These are phyloP conservation scores for Fonsecaea pedrosoi DNA, from an alignment of 2,329 filamentous ascomycete species.

Conservation along the genomic window DNA sequence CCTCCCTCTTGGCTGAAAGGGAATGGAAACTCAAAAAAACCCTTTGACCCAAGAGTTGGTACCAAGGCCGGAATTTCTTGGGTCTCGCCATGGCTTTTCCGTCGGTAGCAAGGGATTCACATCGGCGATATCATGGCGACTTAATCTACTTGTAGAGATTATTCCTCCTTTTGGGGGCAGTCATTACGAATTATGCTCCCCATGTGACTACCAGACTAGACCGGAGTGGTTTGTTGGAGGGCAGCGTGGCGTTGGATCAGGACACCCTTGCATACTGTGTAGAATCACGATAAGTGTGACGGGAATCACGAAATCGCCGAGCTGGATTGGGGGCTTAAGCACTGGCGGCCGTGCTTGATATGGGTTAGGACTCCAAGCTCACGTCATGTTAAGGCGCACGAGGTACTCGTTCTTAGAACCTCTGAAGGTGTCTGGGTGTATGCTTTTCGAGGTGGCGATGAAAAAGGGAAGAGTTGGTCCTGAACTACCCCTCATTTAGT, in stretches of 20 bases:
- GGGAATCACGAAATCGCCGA: neutral
- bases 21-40: neutral
- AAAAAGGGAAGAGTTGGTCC: neutral
- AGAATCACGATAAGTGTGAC: neutral
- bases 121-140: conserved; percentile 11
- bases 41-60: conserved; percentile 7
- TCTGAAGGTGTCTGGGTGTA: no score
- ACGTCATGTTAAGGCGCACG: neutral
- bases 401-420: no score
- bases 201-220: neutral
- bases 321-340: neutral
- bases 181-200: neutral
- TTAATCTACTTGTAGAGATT: neutral
- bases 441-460: neutral
- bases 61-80: conserved; percentile 25
- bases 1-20: neutral
- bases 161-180: conserved; percentile 7
- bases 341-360: neutral
- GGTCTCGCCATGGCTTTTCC: conserved; percentile 15
- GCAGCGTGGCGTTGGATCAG: neutral
- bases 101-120: neutral
- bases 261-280: neutral
- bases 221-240: neutral
- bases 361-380: neutral
- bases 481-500: no score